Percentiles rank a stretch among this genome's conserved stretches.
Evolutionary conservation across 352 stramenopile species (phyloP).

Genomic region (Globisporangium spiculum): DNA sequence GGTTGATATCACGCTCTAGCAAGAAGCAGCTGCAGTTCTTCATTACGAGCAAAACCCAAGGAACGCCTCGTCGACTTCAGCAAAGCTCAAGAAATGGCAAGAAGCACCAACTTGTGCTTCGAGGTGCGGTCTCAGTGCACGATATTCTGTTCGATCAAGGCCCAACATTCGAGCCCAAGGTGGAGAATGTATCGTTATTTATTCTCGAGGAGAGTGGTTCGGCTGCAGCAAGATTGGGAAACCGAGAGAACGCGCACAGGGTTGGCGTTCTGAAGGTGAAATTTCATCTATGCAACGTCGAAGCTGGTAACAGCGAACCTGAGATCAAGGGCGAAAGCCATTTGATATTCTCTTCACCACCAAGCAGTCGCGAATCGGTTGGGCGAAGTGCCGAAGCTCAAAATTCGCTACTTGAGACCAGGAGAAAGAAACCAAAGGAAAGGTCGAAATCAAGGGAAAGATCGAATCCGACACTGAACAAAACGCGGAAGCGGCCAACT

Average conservation of each 20-base stretch:
- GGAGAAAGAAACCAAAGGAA: not conserved
- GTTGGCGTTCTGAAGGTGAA: slow-evolving; percentile 27
- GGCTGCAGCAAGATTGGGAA: not conserved
- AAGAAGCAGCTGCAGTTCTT: slow-evolving; percentile 23
- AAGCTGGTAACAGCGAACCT: slow-evolving; percentile 1
- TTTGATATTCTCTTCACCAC: not conserved
- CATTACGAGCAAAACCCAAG: slow-evolving; percentile 26
- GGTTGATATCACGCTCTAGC: not conserved
- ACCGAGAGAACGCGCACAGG: not conserved
- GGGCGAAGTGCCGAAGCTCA: not conserved
- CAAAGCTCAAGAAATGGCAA: slow-evolving; percentile 11
- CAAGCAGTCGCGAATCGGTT: not conserved
- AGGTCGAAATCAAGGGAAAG: not conserved
- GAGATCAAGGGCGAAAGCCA: slow-evolving; percentile 3
- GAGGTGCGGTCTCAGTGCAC: slow-evolving; percentile 15
- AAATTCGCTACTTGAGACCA: not conserved
- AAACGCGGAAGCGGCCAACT: not conserved
- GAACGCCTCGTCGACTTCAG: slow-evolving; percentile 11
- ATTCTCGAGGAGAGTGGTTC: not conserved
- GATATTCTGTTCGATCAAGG: slow-evolving; percentile 10
- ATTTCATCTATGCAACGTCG: slow-evolving; percentile 18
- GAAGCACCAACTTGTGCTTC: slow-evolving; percentile 15
- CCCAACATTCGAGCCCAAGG: slow-evolving; percentile 9
- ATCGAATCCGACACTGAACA: not conserved
- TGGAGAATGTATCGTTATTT: slow-evolving; percentile 20